Evolutionary conservation across 2,329 filamentous ascomycete species (phyloP), one percentile per base, ranked within the genome.

Genomic region (Sclerotinia minor): DNA sequence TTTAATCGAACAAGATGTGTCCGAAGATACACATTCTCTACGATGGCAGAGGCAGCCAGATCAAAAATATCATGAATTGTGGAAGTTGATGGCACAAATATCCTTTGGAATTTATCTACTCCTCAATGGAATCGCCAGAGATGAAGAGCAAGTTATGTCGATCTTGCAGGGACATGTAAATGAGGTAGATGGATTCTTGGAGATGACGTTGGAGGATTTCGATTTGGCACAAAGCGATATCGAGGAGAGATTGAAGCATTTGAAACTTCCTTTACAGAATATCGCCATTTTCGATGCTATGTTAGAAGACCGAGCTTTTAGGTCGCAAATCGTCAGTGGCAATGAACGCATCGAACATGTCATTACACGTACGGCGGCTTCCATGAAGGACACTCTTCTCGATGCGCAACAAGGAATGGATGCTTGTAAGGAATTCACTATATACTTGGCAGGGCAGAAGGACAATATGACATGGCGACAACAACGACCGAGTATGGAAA

Each of bases 271-370:
- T 2, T 88, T 98, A 79, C 85, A 91, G 72, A 95, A 97, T 74
- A 85, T 92, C 57, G 82, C 86, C 29, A 87, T 92, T 8, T 97
- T 98, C 75, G 92, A 96, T 77, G 86, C 87, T 70, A 95, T 98
- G 85, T 83, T 98, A 60, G 89, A 93, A 76, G 92, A 97, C 75
- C 88, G 90, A 70, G 84, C 84, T 64, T 98, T 97, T 77, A 89
- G 94, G 21, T 81, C 87, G 24, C 89, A 94, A 73, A 92, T 98
- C 64, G 83, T 97, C 49, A 88, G 89, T 61, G 92, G 94, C 65
- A 97, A 97, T 75, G 89, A 95, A 74, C 92, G 90, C 77, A 96
- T 98, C 70, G 93, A 97, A 75, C 90, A 93, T 78, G 92, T 97
- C 67, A 85, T 96, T 58, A 86, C 87, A n/a, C 85, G 92, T 71